Evolutionary conservation across 148 eudicot genomes (phyloP).

Genomic region (Silene uniflora): DNA sequence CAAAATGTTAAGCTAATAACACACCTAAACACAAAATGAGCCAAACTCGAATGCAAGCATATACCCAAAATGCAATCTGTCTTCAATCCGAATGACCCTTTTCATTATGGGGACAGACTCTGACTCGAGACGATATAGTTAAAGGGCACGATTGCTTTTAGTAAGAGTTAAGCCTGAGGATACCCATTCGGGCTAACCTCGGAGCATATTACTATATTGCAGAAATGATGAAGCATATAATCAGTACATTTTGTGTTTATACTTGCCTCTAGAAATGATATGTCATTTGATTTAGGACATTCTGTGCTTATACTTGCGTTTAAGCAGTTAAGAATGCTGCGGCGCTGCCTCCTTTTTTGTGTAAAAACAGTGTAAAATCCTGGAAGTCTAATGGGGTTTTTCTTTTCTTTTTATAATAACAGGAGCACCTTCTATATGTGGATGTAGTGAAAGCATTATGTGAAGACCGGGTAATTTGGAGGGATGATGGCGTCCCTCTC

Average conservation of each 20-base stretch:
- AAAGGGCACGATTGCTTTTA: too few species aligned
- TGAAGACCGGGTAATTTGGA: slow-evolving; percentile 69
- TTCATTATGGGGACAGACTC: too few species aligned
- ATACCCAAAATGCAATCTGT: too few species aligned
- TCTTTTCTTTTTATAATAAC: slow-evolving; percentile 12
- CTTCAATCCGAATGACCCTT: too few species aligned
- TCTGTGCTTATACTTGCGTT: background rate
- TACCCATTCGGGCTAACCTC: too few species aligned
- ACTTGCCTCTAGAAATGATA: background rate
- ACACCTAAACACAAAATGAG: too few species aligned
- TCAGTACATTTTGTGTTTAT: background rate
- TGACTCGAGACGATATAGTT: too few species aligned
- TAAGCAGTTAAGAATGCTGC: background rate
- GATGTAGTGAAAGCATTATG: slow-evolving; percentile 77
- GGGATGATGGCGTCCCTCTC: slow-evolving; percentile 86
- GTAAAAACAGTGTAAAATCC: background rate
- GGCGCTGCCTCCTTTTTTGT: background rate
- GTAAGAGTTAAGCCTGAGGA: too few species aligned
- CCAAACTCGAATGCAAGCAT: too few species aligned
- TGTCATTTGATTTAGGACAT: background rate
- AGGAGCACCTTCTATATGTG: slow-evolving; percentile 80
- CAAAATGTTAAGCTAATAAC: too few species aligned
- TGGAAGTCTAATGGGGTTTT: background rate
- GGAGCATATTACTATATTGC: too few species aligned
- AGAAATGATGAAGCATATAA: background rate